A percentile compares a stretch with the other conserved stretches of the same genome.
phyloP scores from a whole-genome alignment of 2,329 filamentous ascomycete genomes.

The Colletotrichum magnum region DNA sequence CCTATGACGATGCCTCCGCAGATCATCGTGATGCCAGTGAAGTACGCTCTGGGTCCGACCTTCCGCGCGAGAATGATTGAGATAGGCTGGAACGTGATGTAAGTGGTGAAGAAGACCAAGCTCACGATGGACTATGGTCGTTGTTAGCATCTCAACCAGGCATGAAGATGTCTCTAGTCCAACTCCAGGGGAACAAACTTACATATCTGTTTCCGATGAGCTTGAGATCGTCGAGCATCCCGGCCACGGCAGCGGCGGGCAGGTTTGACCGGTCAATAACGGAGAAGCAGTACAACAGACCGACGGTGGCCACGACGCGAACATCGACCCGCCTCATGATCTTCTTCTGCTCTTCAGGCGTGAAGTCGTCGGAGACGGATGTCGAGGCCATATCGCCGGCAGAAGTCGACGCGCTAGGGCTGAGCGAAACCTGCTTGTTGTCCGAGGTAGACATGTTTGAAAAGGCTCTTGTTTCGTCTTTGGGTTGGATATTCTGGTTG shows the following conservation, averaged over 20 bases:
- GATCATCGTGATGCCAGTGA: conserved; percentile 41
- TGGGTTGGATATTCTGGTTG: too few relatives aligned
- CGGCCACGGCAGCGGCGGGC: conserved; percentile 39
- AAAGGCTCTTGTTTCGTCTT: too few relatives aligned
- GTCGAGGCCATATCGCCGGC: too few relatives aligned
- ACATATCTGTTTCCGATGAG: conserved; percentile 41
- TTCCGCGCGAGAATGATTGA: conserved; percentile 42
- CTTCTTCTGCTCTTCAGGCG: neutral
- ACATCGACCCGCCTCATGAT: conserved; percentile 50
- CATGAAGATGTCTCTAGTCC: too few relatives aligned
- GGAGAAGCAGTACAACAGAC: conserved; percentile 41
- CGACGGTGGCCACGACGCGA: conserved; percentile 47
- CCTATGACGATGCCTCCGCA: conserved; percentile 45
- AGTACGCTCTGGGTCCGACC: conserved; percentile 44
- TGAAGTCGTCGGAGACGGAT: too few relatives aligned
- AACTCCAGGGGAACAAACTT: neutral
- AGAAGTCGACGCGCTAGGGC: too few relatives aligned
- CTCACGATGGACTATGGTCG: conserved; percentile 36
- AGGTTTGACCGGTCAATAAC: conserved; percentile 43
- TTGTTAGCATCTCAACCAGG: neutral
- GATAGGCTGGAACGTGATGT: conserved; percentile 44
- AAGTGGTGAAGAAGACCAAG: conserved; percentile 45
- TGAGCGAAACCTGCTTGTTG: too few relatives aligned
- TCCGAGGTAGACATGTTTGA: too few relatives aligned
- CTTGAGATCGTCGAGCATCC: conserved; percentile 37